Evolutionary conservation across 768 basidiomycete genomes (phyloP), one percentile per base, ranked within the genome.

Genomic region (Pleurotus citrinopileatus): DNA sequence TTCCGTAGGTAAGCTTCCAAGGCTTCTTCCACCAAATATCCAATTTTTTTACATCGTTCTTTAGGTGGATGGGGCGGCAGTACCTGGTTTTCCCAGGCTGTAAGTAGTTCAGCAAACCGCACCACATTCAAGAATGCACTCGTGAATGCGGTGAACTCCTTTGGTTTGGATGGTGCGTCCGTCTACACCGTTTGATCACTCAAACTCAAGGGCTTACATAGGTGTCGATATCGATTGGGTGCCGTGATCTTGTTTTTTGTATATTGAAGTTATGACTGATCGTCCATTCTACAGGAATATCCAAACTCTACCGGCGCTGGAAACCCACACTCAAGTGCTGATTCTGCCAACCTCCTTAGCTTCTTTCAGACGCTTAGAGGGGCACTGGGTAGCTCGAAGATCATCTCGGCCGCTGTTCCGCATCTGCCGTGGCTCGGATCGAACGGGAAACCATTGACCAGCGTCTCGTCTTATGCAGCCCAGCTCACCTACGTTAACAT

Each of bases 1-100:
- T 22, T 82, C 84, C 27, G 76, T 90, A 52, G 87, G 87, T 71
- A 71, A 61, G 13, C 38, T 2, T 7, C 17, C 19, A 77, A 64
- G 65, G 64, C 66, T 38, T 17, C 36, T 17, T 60, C 42, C 17
- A 34, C 2, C 44, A 9, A n/a, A n/a, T n/a, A n/a, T n/a, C 25
- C 9, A 2, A 10, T 46, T 22, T 48, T 29, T 20, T 22, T 1
- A 15, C 59, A 42, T n/a, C 17, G 26, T 13, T 60, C 20, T 69
- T 71, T 79, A 51, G 79, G 80, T 60, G 88, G 88, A 2, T 90
- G 88, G 89, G 81, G 79, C n/a, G 89, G 87, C 40, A 76, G 78
- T 57, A 65, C 73, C 40, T 86, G 77, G 65, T 91, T 83, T 65
- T 87, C 84, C 32, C 72, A 81, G 53, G 78, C 84, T 2, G 74